Conservation (phyloP, 768 basidiomycete species). For the Lentinula boryana region DNA sequence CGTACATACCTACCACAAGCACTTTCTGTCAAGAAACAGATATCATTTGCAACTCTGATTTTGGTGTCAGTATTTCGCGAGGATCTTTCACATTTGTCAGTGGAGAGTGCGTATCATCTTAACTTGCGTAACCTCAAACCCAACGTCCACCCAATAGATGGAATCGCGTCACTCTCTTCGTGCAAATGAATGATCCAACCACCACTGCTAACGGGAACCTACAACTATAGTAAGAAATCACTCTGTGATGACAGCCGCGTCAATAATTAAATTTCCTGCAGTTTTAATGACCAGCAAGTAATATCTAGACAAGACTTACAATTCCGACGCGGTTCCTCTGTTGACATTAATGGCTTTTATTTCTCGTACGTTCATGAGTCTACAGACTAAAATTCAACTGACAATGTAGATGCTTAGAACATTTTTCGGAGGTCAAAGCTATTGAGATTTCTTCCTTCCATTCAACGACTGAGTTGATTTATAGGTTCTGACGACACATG, state of each 20-base stretch:
- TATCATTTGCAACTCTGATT: constrained; percentile 67
- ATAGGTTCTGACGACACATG: constrained; percentile 60
- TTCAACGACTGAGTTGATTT: neutral
- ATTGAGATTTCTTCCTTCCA: neutral
- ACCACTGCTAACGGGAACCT: constrained; percentile 71
- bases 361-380: constrained; percentile 54
- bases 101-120: constrained; percentile 48
- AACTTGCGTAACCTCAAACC: neutral
- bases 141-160: constrained; percentile 34
- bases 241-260: neutral
- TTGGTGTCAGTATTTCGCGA: constrained; percentile 70
- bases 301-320: constrained; percentile 57
- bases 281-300: constrained; percentile 65
- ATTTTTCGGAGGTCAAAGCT: constrained; percentile 66
- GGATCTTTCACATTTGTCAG: constrained; percentile 57
- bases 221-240: constrained; percentile 51
- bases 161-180: constrained; percentile 67
- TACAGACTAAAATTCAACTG: neutral
- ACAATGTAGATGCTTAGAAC: constrained; percentile 36
- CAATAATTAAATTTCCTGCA: constrained; percentile 16
- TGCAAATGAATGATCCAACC: constrained; percentile 70
- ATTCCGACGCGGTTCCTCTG: constrained; percentile 46
- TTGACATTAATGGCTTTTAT: constrained; percentile 65
- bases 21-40: constrained; percentile 47
- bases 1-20: constrained; percentile 67